Evolutionary conservation across 73 alveolate species (phyloP).

Genomic region (Halteria grandinella): DNA sequence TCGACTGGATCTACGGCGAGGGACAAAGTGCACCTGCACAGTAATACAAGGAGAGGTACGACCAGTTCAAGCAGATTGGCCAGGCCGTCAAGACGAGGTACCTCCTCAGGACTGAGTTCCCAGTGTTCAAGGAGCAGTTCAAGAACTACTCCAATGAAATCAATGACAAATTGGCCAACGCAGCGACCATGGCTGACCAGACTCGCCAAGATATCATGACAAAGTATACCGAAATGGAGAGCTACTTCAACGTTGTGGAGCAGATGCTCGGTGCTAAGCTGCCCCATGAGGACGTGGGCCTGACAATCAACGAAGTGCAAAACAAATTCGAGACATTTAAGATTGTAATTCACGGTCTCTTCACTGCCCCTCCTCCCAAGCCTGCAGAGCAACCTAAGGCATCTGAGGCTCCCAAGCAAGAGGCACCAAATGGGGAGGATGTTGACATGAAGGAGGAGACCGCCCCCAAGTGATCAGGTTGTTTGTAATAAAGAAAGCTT

Average conservation of each 20-base stretch:
- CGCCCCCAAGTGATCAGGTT: too few relatives aligned
- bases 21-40: slow-evolving; percentile 75
- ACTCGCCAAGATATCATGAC: neutral
- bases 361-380: slow-evolving; percentile 19
- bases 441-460: neutral
- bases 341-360: neutral
- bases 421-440: neutral
- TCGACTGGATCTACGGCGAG: slow-evolving; percentile 83
- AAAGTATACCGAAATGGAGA: slow-evolving; percentile 1
- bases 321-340: neutral
- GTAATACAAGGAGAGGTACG: slow-evolving; percentile 61
- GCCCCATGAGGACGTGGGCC: neutral
- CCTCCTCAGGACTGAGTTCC: slow-evolving; percentile 51
- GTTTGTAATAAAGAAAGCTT: too few relatives aligned
- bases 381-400: neutral
- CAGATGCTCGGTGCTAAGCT: neutral
- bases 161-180: slow-evolving; percentile 2
- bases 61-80: slow-evolving; percentile 60
- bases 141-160: neutral
- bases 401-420: neutral
- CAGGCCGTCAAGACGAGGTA: slow-evolving; percentile 72
- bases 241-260: neutral
- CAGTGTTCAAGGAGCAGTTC: slow-evolving; percentile 55
- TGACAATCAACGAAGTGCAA: slow-evolving; percentile 1
- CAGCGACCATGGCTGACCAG: neutral